Conservation (phyloP, 2,329 filamentous ascomycete genomes). For the Apiospora marii region DNA sequence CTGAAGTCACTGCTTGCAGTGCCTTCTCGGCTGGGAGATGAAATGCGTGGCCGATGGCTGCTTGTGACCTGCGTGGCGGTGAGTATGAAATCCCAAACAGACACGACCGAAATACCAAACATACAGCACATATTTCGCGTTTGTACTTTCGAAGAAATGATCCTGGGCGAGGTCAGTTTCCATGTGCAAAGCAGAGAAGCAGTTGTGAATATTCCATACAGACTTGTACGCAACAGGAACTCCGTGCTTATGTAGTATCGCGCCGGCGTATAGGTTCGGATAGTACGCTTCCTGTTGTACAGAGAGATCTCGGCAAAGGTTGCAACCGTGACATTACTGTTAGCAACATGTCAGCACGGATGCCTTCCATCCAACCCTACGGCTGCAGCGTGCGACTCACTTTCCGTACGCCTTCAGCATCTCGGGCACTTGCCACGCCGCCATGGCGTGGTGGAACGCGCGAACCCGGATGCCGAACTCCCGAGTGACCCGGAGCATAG, state of each 20-base stretch:
- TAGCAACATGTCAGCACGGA: not conserved
- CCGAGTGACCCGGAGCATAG: constrained; percentile 50
- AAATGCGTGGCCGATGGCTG: constrained; percentile 51
- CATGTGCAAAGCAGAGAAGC: not conserved
- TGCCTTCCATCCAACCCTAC: not conserved
- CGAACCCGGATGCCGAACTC: constrained; percentile 52
- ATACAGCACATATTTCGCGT: not conserved
- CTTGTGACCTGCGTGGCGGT: constrained; percentile 42
- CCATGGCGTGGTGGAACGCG: constrained; percentile 51
- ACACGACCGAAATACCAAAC: not conserved
- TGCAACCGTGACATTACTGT: constrained; percentile 50
- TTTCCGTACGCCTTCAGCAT: constrained; percentile 48
- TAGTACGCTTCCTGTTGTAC: constrained; percentile 53
- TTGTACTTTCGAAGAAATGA: not conserved
- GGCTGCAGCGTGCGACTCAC: constrained; percentile 35
- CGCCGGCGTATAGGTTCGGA: constrained; percentile 49
- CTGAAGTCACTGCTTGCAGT: constrained; percentile 53
- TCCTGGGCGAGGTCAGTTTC: not conserved
- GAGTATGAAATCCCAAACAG: not conserved
- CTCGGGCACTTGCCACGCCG: constrained; percentile 50
- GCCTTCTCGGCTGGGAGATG: constrained; percentile 49
- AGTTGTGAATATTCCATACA: constrained; percentile 27
- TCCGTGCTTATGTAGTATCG: constrained; percentile 48
- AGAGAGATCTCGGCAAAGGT: constrained; percentile 51
- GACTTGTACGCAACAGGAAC: constrained; percentile 54